Base-by-base conservation (phyloP, 352 stramenopile species). In the Discostella stelligera region DNA sequence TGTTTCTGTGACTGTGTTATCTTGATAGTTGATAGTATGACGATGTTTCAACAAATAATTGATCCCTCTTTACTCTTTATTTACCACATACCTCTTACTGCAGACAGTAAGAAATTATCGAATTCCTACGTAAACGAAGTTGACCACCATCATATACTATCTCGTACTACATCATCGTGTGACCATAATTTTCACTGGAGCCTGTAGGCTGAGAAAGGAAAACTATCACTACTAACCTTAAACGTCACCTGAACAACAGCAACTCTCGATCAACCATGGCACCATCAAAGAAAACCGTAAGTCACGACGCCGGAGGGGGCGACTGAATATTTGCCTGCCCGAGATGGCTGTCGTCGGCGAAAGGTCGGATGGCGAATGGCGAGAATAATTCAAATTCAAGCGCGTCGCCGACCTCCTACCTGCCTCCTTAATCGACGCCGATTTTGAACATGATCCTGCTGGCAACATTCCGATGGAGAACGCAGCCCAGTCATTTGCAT, bases 241-340 rank as follows among this genome's bases (percentile, higher is more conserved):
- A 10, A 2, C 37, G n/a, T n/a, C 37, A 44, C 37, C 37, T 8
- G 0, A 44, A 44, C 11, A 44, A 44, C 37, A 44, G 7, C 37
- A 44, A 44, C 37, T 44, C 37, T 44, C 7, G 37, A 44, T 14
- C 7, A 44, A 88, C 81, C 18, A 92, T 92, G 86, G 86, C 87
- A 53, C 64, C 77, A 56, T 85, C 77, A 65, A 91, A 92, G 74
- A 92, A 92, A 85, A 61, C 62, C 62, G 86, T 92, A 92, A 62
- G 84, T 92, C 55, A 83, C 83, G 82, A 90, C 78, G 74, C 83
- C 81, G 86, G 86, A 92, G 86, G 86, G 78, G 81, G 83, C 82
- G 84, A 55, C 39, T 50, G 54, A 58, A 13, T 52, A 44, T 54
- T 81, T 78, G 83, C 74, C 78, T 77, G 84, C 86, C 86, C 82